Conservation (phyloP, 2,329 filamentous ascomycete species). For the Fusarium sp. region DNA sequence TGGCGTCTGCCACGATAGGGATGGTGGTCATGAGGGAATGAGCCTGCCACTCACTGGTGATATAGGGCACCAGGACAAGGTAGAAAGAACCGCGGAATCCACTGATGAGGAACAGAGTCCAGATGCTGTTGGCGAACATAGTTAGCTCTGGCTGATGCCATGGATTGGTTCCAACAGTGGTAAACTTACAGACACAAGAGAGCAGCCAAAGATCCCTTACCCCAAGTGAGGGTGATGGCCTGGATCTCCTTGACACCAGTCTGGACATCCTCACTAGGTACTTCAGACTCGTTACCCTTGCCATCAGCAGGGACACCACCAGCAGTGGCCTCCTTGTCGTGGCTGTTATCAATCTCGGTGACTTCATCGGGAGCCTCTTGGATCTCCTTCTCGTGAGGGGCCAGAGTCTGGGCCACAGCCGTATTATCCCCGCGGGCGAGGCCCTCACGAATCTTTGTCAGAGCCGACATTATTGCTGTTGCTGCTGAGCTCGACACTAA, state of each 20-base stretch:
- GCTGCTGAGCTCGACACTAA: slow-evolving; percentile 11
- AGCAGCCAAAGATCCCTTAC: slow-evolving; percentile 54
- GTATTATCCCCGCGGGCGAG: slow-evolving; percentile 28
- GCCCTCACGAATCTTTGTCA: slow-evolving; percentile 39
- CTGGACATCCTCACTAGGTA: slow-evolving; percentile 49
- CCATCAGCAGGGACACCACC: slow-evolving; percentile 19
- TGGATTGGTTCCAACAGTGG: neutral
- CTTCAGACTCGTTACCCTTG: slow-evolving; percentile 26
- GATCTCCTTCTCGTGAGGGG: slow-evolving; percentile 29
- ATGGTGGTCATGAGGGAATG: slow-evolving; percentile 70
- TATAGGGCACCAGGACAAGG: slow-evolving; percentile 60
- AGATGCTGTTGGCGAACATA: slow-evolving; percentile 53
- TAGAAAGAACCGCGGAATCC: slow-evolving; percentile 62
- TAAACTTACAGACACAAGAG: slow-evolving; percentile 53
- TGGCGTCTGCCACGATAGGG: slow-evolving; percentile 66
- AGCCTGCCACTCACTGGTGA: slow-evolving; percentile 64
- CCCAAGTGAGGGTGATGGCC: slow-evolving; percentile 60
- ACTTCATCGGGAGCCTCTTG: slow-evolving; percentile 18
- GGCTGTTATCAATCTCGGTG: slow-evolving; percentile 3
- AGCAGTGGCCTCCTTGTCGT: slow-evolving; percentile 36
- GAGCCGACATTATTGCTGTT: slow-evolving; percentile 35
- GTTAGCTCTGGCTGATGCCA: slow-evolving; percentile 16
- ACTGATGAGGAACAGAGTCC: slow-evolving; percentile 66
- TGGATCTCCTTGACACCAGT: slow-evolving; percentile 60
- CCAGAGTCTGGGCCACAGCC: slow-evolving; percentile 20